These are phyloP conservation scores for Podila clonocystis DNA, from an alignment of 192 early-diverging fungal genomes.

Conservation along the genomic window DNA sequence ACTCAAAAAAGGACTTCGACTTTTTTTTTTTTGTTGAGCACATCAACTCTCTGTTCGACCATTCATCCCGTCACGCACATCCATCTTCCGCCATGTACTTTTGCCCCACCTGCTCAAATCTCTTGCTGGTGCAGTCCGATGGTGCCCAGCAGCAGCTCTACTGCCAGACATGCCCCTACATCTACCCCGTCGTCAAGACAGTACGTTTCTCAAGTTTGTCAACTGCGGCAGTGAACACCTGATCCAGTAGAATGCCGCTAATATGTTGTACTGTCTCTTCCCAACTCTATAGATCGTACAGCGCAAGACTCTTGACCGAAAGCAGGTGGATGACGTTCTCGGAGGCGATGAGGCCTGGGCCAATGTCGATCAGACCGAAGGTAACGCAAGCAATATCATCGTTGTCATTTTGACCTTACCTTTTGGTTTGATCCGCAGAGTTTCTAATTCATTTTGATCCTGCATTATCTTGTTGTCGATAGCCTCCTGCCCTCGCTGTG, in stretches of 20 bases:
- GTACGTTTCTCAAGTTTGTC: slow-evolving; percentile 29
- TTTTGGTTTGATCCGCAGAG: background rate
- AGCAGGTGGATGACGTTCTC: slow-evolving; percentile 93
- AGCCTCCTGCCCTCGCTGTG: slow-evolving; percentile 75
- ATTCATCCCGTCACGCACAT: too few relatives aligned
- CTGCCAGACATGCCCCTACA: slow-evolving; percentile 92
- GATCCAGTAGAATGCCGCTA: too few relatives aligned
- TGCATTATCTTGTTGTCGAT: background rate
- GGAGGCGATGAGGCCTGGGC: slow-evolving; percentile 92
- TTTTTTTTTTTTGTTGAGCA: slow-evolving; percentile 9
- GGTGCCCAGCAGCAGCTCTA: slow-evolving; percentile 68
- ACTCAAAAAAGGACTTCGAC: background rate
- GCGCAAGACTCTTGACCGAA: slow-evolving; percentile 76
- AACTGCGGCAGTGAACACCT: too few relatives aligned
- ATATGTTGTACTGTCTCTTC: background rate
- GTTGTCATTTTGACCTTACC: background rate
- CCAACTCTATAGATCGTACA: slow-evolving; percentile 56
- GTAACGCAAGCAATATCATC: slow-evolving; percentile 26
- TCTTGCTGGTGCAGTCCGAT: slow-evolving; percentile 78
- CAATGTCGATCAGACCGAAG: slow-evolving; percentile 79
- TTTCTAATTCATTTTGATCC: background rate
- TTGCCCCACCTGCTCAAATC: slow-evolving; percentile 89
- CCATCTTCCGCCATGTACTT: slow-evolving; percentile 75
- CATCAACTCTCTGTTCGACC: background rate
- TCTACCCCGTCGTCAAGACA: slow-evolving; percentile 72